Conservation (phyloP, 352 stramenopile genomes). For the Globisporangium solare region DNA sequence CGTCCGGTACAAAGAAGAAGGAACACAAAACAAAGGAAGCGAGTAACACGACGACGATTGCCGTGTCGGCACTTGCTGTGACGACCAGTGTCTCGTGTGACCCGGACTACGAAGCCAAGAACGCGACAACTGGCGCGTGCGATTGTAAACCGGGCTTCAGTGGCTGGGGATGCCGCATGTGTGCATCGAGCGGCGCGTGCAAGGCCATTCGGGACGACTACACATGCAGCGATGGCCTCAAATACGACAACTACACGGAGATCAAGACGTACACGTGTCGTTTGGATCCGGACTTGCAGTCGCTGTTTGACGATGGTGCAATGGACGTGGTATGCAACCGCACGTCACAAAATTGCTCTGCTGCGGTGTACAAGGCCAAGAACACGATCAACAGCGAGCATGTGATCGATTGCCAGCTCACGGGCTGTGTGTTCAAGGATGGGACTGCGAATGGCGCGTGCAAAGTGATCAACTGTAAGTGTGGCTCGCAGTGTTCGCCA, state of each 20-base stretch:
- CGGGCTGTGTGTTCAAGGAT: slow-evolving; percentile 39
- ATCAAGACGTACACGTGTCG: slow-evolving; percentile 70
- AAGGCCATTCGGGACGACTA: slow-evolving; percentile 31
- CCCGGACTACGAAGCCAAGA: slow-evolving; percentile 49
- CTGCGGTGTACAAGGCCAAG: slow-evolving; percentile 61
- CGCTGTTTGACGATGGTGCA: slow-evolving; percentile 60
- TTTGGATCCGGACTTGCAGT: slow-evolving; percentile 47
- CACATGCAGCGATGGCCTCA: slow-evolving; percentile 43
- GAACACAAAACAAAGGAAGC: background rate
- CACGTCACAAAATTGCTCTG: slow-evolving; percentile 43
- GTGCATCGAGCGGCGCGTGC: slow-evolving; percentile 27
- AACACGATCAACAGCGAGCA: slow-evolving; percentile 41
- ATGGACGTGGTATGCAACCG: slow-evolving; percentile 60
- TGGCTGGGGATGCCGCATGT: slow-evolving; percentile 68
- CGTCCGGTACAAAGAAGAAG: background rate
- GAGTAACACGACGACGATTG: background rate
- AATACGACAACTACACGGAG: slow-evolving; percentile 36
- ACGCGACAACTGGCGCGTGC: slow-evolving; percentile 45
- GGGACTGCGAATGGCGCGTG: slow-evolving; percentile 39
- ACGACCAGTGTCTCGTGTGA: slow-evolving; percentile 29
- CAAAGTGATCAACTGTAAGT: slow-evolving; percentile 56
- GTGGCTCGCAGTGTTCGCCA: slow-evolving; percentile 45
- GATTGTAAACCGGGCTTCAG: slow-evolving; percentile 55
- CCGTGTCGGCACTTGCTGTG: slow-evolving; percentile 11
- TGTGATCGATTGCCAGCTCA: slow-evolving; percentile 70